These are phyloP conservation scores for Penicillium sumatraense DNA, from an alignment of 2,329 filamentous ascomycete species.

Conservation along the genomic window DNA sequence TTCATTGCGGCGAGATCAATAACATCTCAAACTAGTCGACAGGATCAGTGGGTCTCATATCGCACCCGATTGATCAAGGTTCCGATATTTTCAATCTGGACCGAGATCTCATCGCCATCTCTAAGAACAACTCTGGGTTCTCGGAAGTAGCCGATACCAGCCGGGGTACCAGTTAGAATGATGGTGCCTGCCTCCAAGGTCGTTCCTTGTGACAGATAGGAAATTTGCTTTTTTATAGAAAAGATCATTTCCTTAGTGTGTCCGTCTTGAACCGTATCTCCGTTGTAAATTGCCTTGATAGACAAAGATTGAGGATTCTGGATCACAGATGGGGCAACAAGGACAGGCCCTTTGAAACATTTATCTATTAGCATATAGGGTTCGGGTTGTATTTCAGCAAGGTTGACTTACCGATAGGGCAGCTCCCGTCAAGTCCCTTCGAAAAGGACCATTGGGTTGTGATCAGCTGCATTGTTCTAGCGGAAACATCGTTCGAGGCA, in stretches of 20 bases:
- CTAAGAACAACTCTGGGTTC: slow-evolving; percentile 2
- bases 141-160: slow-evolving; percentile 33
- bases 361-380: neutral
- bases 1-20: neutral
- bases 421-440: slow-evolving; percentile 31
- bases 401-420: slow-evolving; percentile 28
- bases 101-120: slow-evolving; percentile 5
- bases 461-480: slow-evolving; percentile 25
- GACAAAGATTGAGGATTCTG: slow-evolving; percentile 29
- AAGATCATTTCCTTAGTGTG: slow-evolving; percentile 49
- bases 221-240: slow-evolving; percentile 42
- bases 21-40: neutral
- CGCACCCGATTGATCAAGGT: slow-evolving; percentile 8
- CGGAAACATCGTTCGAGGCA: slow-evolving; percentile 38
- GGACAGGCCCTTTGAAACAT: slow-evolving; percentile 24
- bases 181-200: slow-evolving; percentile 31
- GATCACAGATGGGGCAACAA: slow-evolving; percentile 34
- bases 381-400: neutral
- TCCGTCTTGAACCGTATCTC: slow-evolving; percentile 45
- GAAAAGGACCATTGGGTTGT: slow-evolving; percentile 31
- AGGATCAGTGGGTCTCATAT: slow-evolving; percentile 1
- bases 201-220: slow-evolving; percentile 44
- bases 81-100: slow-evolving; percentile 5
- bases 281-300: slow-evolving; percentile 48
- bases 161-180: slow-evolving; percentile 32